Evolutionary conservation across 257 asterid genomes (phyloP).

Genomic region (Jacaranda copaia): DNA sequence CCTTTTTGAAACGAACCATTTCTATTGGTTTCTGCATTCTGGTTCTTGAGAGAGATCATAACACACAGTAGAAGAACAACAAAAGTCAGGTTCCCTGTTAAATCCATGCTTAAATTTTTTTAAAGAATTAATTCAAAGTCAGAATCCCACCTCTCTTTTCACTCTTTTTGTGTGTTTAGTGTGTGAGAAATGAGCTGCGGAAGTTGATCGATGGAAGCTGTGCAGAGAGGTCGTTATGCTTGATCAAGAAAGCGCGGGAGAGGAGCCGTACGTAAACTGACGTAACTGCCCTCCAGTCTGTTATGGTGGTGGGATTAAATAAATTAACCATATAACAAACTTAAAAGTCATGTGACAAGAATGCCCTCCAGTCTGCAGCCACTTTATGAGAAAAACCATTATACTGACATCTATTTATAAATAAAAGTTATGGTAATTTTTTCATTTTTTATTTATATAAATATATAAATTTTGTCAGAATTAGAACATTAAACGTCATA

Average conservation of each 20-base stretch:
- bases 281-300: slow-evolving; percentile 36
- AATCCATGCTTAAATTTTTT: slow-evolving; percentile 47
- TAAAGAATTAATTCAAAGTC: background rate
- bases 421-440: too few species aligned
- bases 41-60: slow-evolving; percentile 56
- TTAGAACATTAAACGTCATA: too few species aligned
- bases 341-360: background rate
- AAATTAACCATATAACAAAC: background rate
- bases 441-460: background rate
- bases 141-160: background rate
- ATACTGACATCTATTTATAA: too few species aligned
- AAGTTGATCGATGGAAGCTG: background rate
- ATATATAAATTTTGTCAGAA: too few species aligned
- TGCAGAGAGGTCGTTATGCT: slow-evolving; percentile 6
- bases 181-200: slow-evolving; percentile 18
- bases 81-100: slow-evolving; percentile 51
- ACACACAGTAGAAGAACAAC: slow-evolving; percentile 59
- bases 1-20: slow-evolving; percentile 29
- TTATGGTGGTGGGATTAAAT: background rate
- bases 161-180: background rate
- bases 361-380: background rate
- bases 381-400: background rate
- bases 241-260: slow-evolving; percentile 47
- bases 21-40: slow-evolving; percentile 44
- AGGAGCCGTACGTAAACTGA: background rate